Percentiles rank a stretch among this genome's conserved stretches.
Conservation (phyloP, 2,329 filamentous ascomycete genomes). For the Lasiodiplodia sp. region DNA sequence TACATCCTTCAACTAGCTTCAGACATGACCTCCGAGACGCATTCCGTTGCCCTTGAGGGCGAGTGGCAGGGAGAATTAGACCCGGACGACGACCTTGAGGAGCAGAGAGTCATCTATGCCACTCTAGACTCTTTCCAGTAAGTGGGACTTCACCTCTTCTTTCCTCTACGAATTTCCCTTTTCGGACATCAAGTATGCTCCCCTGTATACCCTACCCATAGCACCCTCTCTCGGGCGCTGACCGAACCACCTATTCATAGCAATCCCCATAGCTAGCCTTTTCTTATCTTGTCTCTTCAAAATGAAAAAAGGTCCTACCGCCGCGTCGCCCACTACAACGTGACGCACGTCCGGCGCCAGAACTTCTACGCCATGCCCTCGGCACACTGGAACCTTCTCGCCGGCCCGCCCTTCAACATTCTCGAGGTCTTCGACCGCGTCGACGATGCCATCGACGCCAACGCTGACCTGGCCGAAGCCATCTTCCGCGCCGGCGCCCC, state of each 20-base stretch:
- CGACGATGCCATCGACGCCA: constrained; percentile 87
- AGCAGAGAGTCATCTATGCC: constrained; percentile 79
- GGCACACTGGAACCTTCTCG: constrained; percentile 82
- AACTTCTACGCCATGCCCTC: constrained; percentile 91
- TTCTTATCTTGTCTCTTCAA: neutral
- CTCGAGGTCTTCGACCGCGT: constrained; percentile 79
- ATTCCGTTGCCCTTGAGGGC: constrained; percentile 5
- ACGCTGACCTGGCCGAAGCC: constrained; percentile 80
- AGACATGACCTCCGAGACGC: constrained; percentile 20
- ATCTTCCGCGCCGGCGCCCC: constrained; percentile 67
- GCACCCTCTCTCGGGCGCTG: neutral
- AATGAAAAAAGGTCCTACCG: constrained; percentile 77
- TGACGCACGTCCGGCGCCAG: constrained; percentile 87
- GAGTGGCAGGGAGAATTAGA: constrained; percentile 70
- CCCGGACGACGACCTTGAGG: constrained; percentile 76
- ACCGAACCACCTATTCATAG: neutral
- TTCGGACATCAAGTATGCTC: neutral
- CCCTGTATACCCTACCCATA: neutral
- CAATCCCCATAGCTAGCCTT: neutral
- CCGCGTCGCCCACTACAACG: constrained; percentile 84
- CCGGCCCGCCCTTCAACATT: constrained; percentile 81
- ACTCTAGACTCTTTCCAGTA: constrained; percentile 91
- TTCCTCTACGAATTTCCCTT: neutral
- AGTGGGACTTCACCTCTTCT: constrained; percentile 41
- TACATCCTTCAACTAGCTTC: neutral